Percentiles rank a stretch among this genome's conserved stretches.
phyloP scores from a whole-genome alignment of 108 stramenopile species.

The Cyclotella cryptica region DNA sequence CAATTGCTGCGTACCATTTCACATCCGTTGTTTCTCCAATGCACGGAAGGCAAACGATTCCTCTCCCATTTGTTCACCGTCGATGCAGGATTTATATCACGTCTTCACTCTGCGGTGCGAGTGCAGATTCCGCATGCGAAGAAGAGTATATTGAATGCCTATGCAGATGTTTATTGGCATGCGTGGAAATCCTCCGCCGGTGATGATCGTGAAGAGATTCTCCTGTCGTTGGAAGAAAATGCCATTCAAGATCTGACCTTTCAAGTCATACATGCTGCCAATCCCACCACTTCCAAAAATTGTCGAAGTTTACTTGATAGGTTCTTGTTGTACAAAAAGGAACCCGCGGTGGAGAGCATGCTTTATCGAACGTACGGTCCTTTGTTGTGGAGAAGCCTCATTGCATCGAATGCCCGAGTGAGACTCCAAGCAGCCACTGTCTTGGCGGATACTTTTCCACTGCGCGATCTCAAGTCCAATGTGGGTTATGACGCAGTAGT shows the following conservation, averaged over 20 bases:
- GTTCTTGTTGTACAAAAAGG: constrained; percentile 83
- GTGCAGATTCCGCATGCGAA: constrained; percentile 74
- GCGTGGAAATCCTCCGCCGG: constrained; percentile 78
- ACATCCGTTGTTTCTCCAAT: constrained; percentile 76
- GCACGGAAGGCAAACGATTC: constrained; percentile 72
- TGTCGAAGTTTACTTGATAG: constrained; percentile 66
- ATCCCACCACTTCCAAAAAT: constrained; percentile 40
- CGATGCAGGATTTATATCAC: constrained; percentile 66
- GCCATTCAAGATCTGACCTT: constrained; percentile 89
- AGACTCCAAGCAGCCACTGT: constrained; percentile 78
- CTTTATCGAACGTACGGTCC: constrained; percentile 89
- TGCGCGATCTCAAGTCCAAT: constrained; percentile 53
- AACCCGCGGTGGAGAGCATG: constrained; percentile 77
- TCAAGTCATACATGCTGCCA: constrained; percentile 67
- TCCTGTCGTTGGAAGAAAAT: constrained; percentile 61
- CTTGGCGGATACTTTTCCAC: constrained; percentile 91
- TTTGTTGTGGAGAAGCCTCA: constrained; percentile 91
- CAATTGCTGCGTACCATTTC: constrained; percentile 75
- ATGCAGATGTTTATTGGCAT: constrained; percentile 86
- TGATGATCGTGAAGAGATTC: background rate
- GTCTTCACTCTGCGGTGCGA: constrained; percentile 73
- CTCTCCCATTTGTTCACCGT: constrained; percentile 74
- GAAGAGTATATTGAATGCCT: constrained; percentile 66
- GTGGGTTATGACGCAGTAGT: constrained; percentile 35
- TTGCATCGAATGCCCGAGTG: constrained; percentile 87